phyloP scores from a whole-genome alignment of 352 stramenopile genomes.

The Blastocystis sp. region DNA sequence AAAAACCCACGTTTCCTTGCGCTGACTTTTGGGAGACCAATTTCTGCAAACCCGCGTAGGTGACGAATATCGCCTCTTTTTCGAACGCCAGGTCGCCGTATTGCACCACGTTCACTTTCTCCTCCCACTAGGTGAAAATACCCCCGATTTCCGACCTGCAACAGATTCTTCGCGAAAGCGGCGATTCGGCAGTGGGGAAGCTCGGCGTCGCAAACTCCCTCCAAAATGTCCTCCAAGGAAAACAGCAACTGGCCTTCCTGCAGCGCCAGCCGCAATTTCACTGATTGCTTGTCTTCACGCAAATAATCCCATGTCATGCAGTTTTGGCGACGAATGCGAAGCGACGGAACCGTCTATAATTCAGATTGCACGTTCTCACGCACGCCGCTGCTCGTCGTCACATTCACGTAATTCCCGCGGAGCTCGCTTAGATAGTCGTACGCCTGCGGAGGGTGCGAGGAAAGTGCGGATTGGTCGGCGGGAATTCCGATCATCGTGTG shows the following conservation, averaged over 20 bases:
- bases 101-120: background rate
- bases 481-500: background rate
- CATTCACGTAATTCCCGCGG: background rate
- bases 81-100: slow-evolving; percentile 34
- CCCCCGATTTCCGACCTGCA: background rate
- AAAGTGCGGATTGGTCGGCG: background rate
- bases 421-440: slow-evolving; percentile 34
- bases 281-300: background rate
- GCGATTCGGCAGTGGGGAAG: background rate
- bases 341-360: background rate
- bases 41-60: slow-evolving; percentile 15
- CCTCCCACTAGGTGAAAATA: slow-evolving; percentile 9
- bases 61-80: slow-evolving; percentile 49
- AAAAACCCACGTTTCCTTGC: background rate
- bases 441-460: background rate
- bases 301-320: background rate
- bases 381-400: background rate
- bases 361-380: background rate
- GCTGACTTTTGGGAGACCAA: background rate
- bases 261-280: slow-evolving; percentile 19
- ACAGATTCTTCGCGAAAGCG: background rate
- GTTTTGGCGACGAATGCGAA: background rate
- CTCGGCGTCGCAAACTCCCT: background rate
- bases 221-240: slow-evolving; percentile 18
- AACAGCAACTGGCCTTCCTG: slow-evolving; percentile 33